Evolutionary conservation across 179 eudicot species (phyloP), one percentile per base, ranked within the genome.

Genomic region (Corrigiola litoralis): DNA sequence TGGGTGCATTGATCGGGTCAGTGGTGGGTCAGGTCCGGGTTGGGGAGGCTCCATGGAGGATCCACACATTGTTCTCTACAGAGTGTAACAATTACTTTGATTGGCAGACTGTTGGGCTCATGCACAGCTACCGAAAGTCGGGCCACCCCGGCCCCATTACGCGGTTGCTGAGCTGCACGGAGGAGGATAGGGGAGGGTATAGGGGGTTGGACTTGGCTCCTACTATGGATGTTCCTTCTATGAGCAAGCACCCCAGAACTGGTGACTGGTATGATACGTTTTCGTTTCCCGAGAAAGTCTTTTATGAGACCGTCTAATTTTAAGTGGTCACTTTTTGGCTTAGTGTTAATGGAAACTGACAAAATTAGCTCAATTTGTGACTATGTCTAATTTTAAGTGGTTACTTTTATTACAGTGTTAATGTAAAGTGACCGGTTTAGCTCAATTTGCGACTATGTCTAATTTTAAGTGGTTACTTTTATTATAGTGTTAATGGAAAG

Each of bases 71-170:
- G 71, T 94, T 94, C 77, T 94, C 97, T 0, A 90, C 91, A 14
- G 99, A 94, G 75, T 94, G 99, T 56, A 87, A 88, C 58, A 79
- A 88, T 71, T 94, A 94, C 79, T 94, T 94, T 68, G 97, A 94
- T 72, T 94, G 99, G 97, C 97, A 91, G 50, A 94, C 96, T 0
- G 96, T 91, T 21, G 97, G 99, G 24, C 72, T 94, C 28, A 84
- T 91, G 89, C 89, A 91, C 59, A 94, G 96, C 66, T 86, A 32
- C 68, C 74, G 75, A 54, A 94, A 88, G 69, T 84, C 96, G 63
- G 72, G 71, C 14, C 99, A 91, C 56, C 90, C 92, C 57, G 99
- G 99, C 44, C 92, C 95, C 54, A 78, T 94, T 11, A 94, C 97
- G 71, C 80, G 99, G n/a, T 75, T 94, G 17, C 87, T 94, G 37